Evolutionary conservation across 169 alveolate species (phyloP), one percentile per base, ranked within the genome.

Genomic region (Fabrea salina): DNA sequence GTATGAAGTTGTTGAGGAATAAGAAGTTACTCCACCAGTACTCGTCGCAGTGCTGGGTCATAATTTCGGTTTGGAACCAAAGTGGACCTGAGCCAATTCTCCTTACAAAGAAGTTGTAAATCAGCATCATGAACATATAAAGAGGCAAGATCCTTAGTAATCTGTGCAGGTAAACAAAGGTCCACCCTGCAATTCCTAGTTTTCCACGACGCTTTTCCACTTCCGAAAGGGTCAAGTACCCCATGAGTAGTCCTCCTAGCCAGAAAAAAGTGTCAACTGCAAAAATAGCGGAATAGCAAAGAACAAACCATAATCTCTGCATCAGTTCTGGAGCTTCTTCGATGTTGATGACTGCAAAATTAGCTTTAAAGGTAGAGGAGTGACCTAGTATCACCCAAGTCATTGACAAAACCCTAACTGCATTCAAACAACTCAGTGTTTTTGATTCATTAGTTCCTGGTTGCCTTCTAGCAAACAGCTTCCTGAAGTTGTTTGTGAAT

Each of bases 1-100:
- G 90, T 41, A 57, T 72, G 58, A 89, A 47, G 78, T 86, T 86
- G 49, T 75, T 79, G 25, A 86, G 58, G 47, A 76, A 89, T 0
- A 86, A 22, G n/a, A 74, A 13, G 68, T 77, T 68, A 22, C 83
- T 75, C 90, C 92, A 88, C 94, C 94, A 88, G 56, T 86, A 85
- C 11, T 66, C 56, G 27, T 59, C 49, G 66, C 94, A 88, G n/a
- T 68, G 44, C 1, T 43, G 13, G 30, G 7, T 68, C 19, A 68
- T n/a, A n/a, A 16, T 68, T 8, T 37, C 39, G 13, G 61, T 68
- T 8, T 19, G 40, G 32, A 13, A 68, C 78, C 78, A 68, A 16
- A 43, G 1, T 19, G 78, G 64, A 16, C 78, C 78, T 16, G 11
- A 13, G 8, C 41, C 32, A 8, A 68, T 7, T 68, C 64, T 7